Evolutionary conservation across 768 basidiomycete genomes (phyloP), one percentile per base, ranked within the genome.

Genomic region (Mycena vitilis): DNA sequence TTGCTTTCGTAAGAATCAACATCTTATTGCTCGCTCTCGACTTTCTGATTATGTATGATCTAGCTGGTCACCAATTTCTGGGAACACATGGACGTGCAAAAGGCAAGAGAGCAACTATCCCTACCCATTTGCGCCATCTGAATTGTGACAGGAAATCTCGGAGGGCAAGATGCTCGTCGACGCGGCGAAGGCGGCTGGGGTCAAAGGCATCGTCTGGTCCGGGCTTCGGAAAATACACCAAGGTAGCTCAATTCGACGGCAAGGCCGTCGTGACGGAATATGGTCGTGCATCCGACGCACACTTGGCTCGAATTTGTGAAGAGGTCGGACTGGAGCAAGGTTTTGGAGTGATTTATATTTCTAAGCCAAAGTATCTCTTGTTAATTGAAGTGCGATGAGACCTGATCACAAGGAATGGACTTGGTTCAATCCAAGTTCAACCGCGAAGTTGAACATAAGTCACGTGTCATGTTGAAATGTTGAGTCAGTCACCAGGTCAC

Each of bases 91-190:
- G 16, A 63, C 45, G 15, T 34, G 48, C 22, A 63, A 10, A 57
- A 25, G 56, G 67, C 10, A 40, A 16, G 1, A 64, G 2, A 40
- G 10, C 10, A 30, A 16, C 20, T 18, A 30, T 30, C 30, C 30
- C 30, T 42, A 18, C 37, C 37, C 44, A 18, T n/a, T 38, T 16
- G n/a, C 37, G 20, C 2, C 5, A 9, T 18, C 23, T 52, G 16
- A n/a, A 34, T 23, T 5, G 1, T 38, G 4, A 44, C 58, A 70
- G 69, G 69, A 70, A 66, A 40, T 58, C 0, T 13, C 38, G 5
- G 69, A 70, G 45, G 69, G 53, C 2, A 70, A 64, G 49, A 12
- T 66, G 58, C 54, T 70, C 11, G 62, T 70, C 30, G 65, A 70
- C 34, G 69, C 69, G 4, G 69, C 69, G 8, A 66, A 61, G 38